Percentiles rank a stretch among this genome's conserved stretches.
These are phyloP conservation scores for Paramecium sonneborni DNA, from an alignment of 73 alveolate species.

Conservation along the genomic window DNA sequence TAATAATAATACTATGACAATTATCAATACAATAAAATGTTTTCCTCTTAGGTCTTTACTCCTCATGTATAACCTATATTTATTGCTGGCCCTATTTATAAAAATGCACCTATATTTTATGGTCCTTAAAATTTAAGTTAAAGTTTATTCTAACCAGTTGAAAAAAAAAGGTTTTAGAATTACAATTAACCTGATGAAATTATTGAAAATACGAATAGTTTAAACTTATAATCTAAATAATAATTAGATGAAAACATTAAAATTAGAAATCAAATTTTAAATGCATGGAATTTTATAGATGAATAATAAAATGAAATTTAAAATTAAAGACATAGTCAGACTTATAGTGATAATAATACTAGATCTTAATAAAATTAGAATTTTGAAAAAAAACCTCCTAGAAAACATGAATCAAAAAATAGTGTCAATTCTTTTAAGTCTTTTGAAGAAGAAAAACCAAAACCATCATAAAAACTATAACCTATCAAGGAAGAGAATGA, in stretches of 20 bases:
- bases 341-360: neutral
- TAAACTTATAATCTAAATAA: neutral
- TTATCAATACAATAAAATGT: conserved; percentile 33
- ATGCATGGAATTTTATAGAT: conserved; percentile 7
- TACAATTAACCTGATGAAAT: neutral
- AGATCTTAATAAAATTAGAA: neutral
- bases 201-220: neutral
- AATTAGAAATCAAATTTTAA: neutral
- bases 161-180: neutral
- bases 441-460: neutral
- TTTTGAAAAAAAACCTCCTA: too few species aligned
- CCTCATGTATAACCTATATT: conserved; percentile 21
- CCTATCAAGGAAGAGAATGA: neutral
- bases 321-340: neutral
- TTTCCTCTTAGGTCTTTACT: neutral
- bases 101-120: neutral
- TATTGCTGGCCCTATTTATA: conserved; percentile 49
- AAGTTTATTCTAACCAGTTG: conserved; percentile 9
- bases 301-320: neutral
- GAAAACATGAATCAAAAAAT: neutral
- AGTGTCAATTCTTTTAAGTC: neutral
- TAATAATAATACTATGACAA: conserved; percentile 16
- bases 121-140: conserved; percentile 43
- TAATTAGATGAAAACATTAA: neutral
- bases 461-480: neutral